Evolutionary conservation across 345 rosid genomes (phyloP), one percentile per base, ranked within the genome.

Genomic region (Hirschfeldia incana): DNA sequence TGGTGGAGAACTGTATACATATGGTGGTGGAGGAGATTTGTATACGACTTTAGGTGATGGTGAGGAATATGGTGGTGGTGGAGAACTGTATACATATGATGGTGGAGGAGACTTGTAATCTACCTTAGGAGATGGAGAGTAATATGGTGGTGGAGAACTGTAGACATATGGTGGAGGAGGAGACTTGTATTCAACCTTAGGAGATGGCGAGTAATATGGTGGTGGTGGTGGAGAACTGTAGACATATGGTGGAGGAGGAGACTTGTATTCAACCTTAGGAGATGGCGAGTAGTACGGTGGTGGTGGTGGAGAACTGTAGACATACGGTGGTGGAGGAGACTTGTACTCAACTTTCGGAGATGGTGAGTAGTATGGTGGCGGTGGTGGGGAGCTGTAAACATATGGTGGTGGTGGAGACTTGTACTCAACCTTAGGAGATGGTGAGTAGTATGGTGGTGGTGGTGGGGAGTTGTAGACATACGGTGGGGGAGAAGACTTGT

Each of bases 21-120:
- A 37, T 1, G 66, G 75, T 12, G 57, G 66, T 58, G 75, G 75
- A 4, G 75, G 75, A 36, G 75, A 71, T 1, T 71, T 71, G 36
- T 71, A 71, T 0, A 58, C 0, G 0, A 71, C 17, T 7, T 71
- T 71, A 1, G 75, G 75, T 0, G 75, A 58, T 0, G 75, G 75
- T 0, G 66, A 58, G n/a, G 36, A 71, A 5, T 36, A 36, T 12
- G 70, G 62, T 55, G 61, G 62, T 26, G 63, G 63, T 58, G 63
- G 63, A 4, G 63, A 58, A 10, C 32, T 58, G 32, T 58, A 58
- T 2, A 58, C 63, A 58, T 58, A 58, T 10, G 63, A 32, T 58
- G 63, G 30, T 1, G 62, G 62, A 1, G 62, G 62, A 26, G 30
- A 21, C 13, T 58, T 58, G 30, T 58, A 58, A 0, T 21, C 11